Evolutionary conservation across 2,329 filamentous ascomycete genomes (phyloP), one percentile per base, ranked within the genome.

Genomic region (Colletotrichum costaricense): DNA sequence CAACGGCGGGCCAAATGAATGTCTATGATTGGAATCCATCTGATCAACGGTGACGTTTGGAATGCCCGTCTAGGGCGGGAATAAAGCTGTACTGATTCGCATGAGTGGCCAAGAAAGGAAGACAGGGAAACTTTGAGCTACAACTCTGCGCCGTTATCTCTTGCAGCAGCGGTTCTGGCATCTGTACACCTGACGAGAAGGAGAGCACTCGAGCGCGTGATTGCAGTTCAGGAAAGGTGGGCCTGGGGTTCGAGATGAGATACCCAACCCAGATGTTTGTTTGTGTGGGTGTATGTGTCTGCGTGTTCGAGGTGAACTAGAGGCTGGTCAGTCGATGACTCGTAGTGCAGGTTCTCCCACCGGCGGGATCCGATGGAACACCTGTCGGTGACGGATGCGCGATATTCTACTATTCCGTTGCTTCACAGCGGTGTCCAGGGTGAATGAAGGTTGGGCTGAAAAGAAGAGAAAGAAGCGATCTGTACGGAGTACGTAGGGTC

Each of bases 1-100:
- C n/a, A 62, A 62, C 58, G 56, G 52, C 64, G 64, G 57, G 64
- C 57, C 69, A 72, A 30, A 49, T 19, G 42, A 4, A 49, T 58
- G 56, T 42, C 38, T 42, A 42, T 42, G 69, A 58, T 57, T 68
- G 35, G 28, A 24, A 55, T 54, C 66, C 70, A 64, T 73, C 70
- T 60, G 70, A 69, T 69, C 68, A 69, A 73, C 55, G 70, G 70
- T 69, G 66, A 69, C 59, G 59, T 69, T 58, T 59, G 30, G 54
- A 19, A 72, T 49, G 57, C 46, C 57, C 56, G 56, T 67, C 57
- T 38, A 42, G 56, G 63, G 63, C 26, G 68, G 68, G 33, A 62
- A 24, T 14, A 42, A 55, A 54, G 57, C 55, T 46, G 70, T 54
- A 59, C 66, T 69, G n/a, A 24, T 64, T 73, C 70, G 70, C 66